phyloP scores from a whole-genome alignment of 306 rosid species.

The Sphenostylis stenocarpa region DNA sequence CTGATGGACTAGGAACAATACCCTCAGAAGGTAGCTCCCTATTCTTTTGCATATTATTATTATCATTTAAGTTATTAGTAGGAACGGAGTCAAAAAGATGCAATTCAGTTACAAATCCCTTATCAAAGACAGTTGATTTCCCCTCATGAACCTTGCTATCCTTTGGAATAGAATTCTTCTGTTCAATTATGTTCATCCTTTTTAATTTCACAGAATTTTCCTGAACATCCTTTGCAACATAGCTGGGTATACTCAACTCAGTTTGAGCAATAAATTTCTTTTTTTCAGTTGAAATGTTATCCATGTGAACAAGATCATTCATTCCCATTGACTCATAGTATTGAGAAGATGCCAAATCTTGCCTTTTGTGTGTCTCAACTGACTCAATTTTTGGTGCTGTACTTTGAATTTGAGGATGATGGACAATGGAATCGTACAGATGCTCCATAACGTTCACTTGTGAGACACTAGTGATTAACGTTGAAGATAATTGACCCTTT shows the following conservation, averaged over 20 bases:
- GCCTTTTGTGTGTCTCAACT: slow-evolving; percentile 41
- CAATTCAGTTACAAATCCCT: slow-evolving; percentile 35
- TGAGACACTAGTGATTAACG: slow-evolving; percentile 37
- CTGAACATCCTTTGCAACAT: slow-evolving; percentile 31
- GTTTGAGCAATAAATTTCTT: slow-evolving; percentile 33
- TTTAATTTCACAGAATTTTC: slow-evolving; percentile 35
- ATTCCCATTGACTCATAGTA: slow-evolving; percentile 38
- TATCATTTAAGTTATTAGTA: slow-evolving; percentile 25
- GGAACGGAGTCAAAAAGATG: slow-evolving; percentile 36
- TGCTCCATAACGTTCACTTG: slow-evolving; percentile 41
- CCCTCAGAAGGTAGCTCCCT: slow-evolving; percentile 37
- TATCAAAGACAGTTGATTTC: slow-evolving; percentile 38
- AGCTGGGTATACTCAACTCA: slow-evolving; percentile 29
- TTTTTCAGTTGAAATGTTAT: slow-evolving; percentile 33
- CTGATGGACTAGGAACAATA: slow-evolving; percentile 36
- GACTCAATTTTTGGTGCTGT: slow-evolving; percentile 41
- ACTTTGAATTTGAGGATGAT: slow-evolving; percentile 43
- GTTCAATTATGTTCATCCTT: slow-evolving; percentile 36
- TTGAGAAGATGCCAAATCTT: slow-evolving; percentile 42
- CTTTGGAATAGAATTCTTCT: slow-evolving; percentile 35
- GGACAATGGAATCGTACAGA: slow-evolving; percentile 35
- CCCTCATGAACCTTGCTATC: slow-evolving; percentile 42
- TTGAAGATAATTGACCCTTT: slow-evolving; percentile 47
- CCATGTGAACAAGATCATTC: slow-evolving; percentile 34
- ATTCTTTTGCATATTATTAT: slow-evolving; percentile 31